Evolutionary conservation across 805 yeast species (phyloP), one percentile per base, ranked within the genome.

Genomic region (Nakazawaea populi): DNA sequence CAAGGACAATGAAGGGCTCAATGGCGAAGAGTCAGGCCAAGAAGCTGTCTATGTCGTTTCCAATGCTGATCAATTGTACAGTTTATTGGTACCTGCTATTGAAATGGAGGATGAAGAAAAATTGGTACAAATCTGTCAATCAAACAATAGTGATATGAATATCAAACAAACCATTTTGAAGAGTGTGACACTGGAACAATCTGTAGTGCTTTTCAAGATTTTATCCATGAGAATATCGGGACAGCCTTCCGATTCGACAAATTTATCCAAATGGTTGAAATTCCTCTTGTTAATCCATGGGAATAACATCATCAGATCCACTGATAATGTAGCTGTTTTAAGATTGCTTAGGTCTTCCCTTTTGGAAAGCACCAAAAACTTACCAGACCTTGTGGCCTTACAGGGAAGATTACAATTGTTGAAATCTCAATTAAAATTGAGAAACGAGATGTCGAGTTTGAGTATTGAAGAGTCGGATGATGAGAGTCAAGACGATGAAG

Each of bases 321-420:
- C 74, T 6, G 76, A 80, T 50, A 73, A 83, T 51, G 71, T 80
- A 49, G 78, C 74, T 38, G 71, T 82, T 27, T 69, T 86, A 48
- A 80, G 80, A 42, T 68, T 75, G 3, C 66, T 92, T 50, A 85
- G 81, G 62, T 62, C 76, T 3, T 74, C 85, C 0, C 69, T 91
- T 31, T 68, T 73, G 18, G 71, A 78, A 51, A 84, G 79, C 34
- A 73, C 78, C 65, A 76, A 76, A 54, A 74, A 75, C 28, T 68
- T 92, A 55, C 86, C 91, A 7, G 76, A 80, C 39, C 72, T 92
- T 47, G 69, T 91, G 29, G 82, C 94, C 1, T 75, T 92, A 32
- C 95, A 91, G 65, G 99, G 99, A 44, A 80, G 94, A 56, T 71
- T 92, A 44, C 87, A 85, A 60, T 75, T 92, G 64, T 73, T 92